Evolutionary conservation across 768 basidiomycete genomes (phyloP).

Genomic region (Lactarius quietus): DNA sequence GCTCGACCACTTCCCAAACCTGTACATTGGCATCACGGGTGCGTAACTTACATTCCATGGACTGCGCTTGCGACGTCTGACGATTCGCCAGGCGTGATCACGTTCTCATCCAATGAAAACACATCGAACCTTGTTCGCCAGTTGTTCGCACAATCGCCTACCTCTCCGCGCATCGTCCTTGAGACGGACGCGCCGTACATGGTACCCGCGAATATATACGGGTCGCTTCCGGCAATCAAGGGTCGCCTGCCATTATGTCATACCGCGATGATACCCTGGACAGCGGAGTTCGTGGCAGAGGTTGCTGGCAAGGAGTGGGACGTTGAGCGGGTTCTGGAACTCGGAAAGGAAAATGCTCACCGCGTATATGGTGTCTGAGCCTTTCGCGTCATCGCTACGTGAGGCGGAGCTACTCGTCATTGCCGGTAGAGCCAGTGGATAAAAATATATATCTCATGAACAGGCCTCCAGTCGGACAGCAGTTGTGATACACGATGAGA

Average conservation of each 20-base stretch:
- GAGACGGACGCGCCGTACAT: constrained; percentile 91
- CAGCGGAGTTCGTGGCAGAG: constrained; percentile 66
- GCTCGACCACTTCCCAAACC: constrained; percentile 73
- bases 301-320: constrained; percentile 46
- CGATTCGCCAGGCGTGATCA: constrained; percentile 59
- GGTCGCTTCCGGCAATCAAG: constrained; percentile 46
- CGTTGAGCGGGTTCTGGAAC: constrained; percentile 53
- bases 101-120: constrained; percentile 70
- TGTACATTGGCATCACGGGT: constrained; percentile 83
- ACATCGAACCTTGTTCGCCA: constrained; percentile 64
- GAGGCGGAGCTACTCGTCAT: neutral
- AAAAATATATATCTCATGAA: neutral
- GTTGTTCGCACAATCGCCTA: constrained; percentile 27
- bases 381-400: neutral
- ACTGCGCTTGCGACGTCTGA: neutral
- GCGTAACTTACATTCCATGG: constrained; percentile 2
- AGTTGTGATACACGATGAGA: constrained; percentile 16
- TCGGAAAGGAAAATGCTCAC: constrained; percentile 61
- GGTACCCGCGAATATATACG: constrained; percentile 73
- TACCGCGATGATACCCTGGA: constrained; percentile 83
- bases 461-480: neutral
- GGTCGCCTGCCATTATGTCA: constrained; percentile 70
- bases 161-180: constrained; percentile 44
- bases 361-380: constrained; percentile 50
- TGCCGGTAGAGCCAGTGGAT: neutral